A percentile compares a stretch with the other conserved stretches of the same genome.
Evolutionary conservation across 331 rosid species (phyloP).

Genomic region (Stylosanthes scabra): DNA sequence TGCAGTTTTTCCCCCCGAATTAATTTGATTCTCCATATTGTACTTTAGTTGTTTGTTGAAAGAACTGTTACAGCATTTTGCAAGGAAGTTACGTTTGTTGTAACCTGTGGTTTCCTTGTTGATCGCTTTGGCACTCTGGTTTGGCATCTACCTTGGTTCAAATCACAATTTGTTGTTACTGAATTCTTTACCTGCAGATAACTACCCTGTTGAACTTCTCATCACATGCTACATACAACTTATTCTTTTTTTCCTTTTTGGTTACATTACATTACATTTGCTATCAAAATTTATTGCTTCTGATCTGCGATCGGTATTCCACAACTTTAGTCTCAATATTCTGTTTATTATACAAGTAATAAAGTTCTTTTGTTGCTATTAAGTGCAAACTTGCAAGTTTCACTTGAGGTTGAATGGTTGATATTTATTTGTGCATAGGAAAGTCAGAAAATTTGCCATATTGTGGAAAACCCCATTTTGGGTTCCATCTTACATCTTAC

Average conservation of each 20-base stretch:
- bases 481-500: slow-evolving; percentile 20
- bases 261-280: background rate
- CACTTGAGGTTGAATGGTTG: slow-evolving; percentile 24
- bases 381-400: slow-evolving; percentile 26
- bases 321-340: slow-evolving; percentile 22
- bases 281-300: slow-evolving; percentile 15
- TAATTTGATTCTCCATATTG: slow-evolving; percentile 8
- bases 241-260: background rate
- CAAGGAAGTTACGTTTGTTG: slow-evolving; percentile 26
- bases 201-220: slow-evolving; percentile 18
- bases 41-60: slow-evolving; percentile 19
- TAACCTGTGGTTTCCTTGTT: slow-evolving; percentile 20
- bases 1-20: background rate
- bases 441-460: slow-evolving; percentile 18
- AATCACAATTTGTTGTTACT: slow-evolving; percentile 12
- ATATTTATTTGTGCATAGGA: slow-evolving; percentile 16
- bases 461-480: slow-evolving; percentile 16
- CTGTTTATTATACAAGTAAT: slow-evolving; percentile 27
- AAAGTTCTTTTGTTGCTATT: slow-evolving; percentile 25
- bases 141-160: background rate
- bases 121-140: slow-evolving; percentile 1
- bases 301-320: slow-evolving; percentile 5
- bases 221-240: background rate
- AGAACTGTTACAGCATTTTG: background rate
- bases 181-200: slow-evolving; percentile 1